Evolutionary conservation across 2,329 filamentous ascomycete species (phyloP), one percentile per base, ranked within the genome.

Genomic region (Magnaporthiopsis poae): DNA sequence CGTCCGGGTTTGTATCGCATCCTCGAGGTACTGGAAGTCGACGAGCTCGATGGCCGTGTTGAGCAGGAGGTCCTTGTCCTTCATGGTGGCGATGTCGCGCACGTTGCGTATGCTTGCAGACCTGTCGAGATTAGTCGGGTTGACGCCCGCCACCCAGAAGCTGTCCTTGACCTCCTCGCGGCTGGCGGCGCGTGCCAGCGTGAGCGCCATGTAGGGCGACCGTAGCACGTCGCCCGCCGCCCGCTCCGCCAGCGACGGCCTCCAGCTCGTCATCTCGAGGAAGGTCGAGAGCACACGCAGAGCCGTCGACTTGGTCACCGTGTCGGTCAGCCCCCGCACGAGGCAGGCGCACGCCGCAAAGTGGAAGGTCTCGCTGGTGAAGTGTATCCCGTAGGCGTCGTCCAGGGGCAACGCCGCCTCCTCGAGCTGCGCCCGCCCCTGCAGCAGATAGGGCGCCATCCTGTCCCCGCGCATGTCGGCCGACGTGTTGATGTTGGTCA

Each of bases 311-410:
- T 84, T 85, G 11, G 87, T 90, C 59, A 82, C 79, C 1, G 83
- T 82, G 69, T 89, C 87, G 0, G 86, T 86, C 18, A 90, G 79
- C 1, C 87, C 88, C 60, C 88, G 83, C 3, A 86, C 82, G 4
- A 90, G 77, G 69, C 85, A 87, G 21, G 86, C 86, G 70, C 85
- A 88, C 0, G 88, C 82, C 0, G 88, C 87, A 70, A 86, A 87
- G 71, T 90, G 87, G 73, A 90, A 90, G 68, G 83, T 87, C 21
- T 89, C 85, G 7, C 77, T 73, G 39, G 80, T 84, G 71, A 90
- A 90, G 69, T 86, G 84, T 59, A 90, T 82, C 7, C 86, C 87
- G 69, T 88, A 89, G 7, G 84, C 81, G 35, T 88, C 85, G 69
- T 90, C 88, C 3, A 90, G 77, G 8, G 83, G 81, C 25, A 84